Evolutionary conservation across 2,329 filamentous ascomycete species (phyloP).

Genomic region (Metarhizium brunneum): DNA sequence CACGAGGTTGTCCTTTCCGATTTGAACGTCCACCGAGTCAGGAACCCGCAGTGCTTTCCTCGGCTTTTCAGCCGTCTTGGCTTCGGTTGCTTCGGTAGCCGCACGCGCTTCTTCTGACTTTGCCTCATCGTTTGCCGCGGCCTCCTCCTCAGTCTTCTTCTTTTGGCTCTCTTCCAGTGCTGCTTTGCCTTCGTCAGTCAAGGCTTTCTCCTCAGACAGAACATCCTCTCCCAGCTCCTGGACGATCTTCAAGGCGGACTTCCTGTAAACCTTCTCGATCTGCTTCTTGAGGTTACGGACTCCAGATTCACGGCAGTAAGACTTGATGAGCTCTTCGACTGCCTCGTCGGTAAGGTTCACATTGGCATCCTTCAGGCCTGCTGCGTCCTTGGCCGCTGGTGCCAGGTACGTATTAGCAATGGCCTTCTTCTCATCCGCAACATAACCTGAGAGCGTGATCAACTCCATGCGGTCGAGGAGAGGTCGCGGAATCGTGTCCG

Average conservation of each 20-base stretch:
- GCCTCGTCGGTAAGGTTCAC: slow-evolving; percentile 80
- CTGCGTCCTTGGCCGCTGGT: slow-evolving; percentile 88
- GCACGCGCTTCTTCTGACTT: slow-evolving; percentile 14
- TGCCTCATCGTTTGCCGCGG: slow-evolving; percentile 24
- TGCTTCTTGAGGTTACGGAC: slow-evolving; percentile 98
- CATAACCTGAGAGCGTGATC: slow-evolving; percentile 91
- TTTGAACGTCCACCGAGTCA: slow-evolving; percentile 75
- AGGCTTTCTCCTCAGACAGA: slow-evolving; percentile 67
- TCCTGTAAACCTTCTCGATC: slow-evolving; percentile 97
- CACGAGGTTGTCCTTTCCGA: slow-evolving; percentile 82
- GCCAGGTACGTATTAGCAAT: slow-evolving; percentile 91
- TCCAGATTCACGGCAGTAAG: slow-evolving; percentile 93
- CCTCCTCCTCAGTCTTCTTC: slow-evolving; percentile 57
- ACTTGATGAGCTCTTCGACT: slow-evolving; percentile 95
- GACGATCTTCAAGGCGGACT: slow-evolving; percentile 94
- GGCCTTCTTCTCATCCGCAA: slow-evolving; percentile 97
- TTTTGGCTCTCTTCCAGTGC: slow-evolving; percentile 57
- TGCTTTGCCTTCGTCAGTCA: slow-evolving; percentile 78
- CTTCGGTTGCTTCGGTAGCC: slow-evolving; percentile 23
- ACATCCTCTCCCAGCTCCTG: slow-evolving; percentile 83
- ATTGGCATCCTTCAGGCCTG: slow-evolving; percentile 81
- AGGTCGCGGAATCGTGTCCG: slow-evolving; percentile 90
- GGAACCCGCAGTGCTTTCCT: slow-evolving; percentile 75
- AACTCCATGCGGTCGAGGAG: slow-evolving; percentile 96
- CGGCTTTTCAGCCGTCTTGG: slow-evolving; percentile 51